Percentiles rank a stretch among this genome's conserved stretches.
Conservation (phyloP, 805 yeast species). For the Nakazawaea holstii region DNA sequence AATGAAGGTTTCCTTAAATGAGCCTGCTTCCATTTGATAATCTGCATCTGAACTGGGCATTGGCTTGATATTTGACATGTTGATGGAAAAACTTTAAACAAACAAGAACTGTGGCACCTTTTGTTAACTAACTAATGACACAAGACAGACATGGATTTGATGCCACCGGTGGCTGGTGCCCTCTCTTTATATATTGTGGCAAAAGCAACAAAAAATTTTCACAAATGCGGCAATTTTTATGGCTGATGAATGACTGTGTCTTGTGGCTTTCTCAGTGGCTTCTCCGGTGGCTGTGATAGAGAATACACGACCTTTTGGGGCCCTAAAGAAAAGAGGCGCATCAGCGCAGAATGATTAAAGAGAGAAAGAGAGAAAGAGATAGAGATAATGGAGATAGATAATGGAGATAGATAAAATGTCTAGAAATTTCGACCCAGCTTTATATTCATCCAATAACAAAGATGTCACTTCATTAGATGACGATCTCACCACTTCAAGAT, state of each 20-base stretch:
- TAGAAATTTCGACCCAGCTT: conserved; percentile 14
- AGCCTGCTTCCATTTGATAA: not conserved
- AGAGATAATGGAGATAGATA: not conserved
- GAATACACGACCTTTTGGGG: too few relatives aligned
- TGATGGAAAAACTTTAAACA: not conserved
- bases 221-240: not conserved
- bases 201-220: not conserved
- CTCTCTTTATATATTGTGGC: not conserved
- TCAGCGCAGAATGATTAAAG: too few relatives aligned
- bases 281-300: too few relatives aligned
- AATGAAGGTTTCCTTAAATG: conserved; percentile 9
- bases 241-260: too few relatives aligned
- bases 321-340: too few relatives aligned
- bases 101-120: not conserved
- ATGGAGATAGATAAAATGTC: not conserved
- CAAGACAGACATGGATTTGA: too few relatives aligned
- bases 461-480: conserved; percentile 59
- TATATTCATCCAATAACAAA: conserved; percentile 14
- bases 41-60: not conserved
- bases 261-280: too few relatives aligned
- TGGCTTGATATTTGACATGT: not conserved
- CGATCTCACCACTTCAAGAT: conserved; percentile 47
- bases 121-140: too few relatives aligned
- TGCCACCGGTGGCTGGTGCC: not conserved
- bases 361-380: not conserved